Evolutionary conservation across 139 green algal genomes (phyloP).

Genomic region (Tetratostichococcus sp.): DNA sequence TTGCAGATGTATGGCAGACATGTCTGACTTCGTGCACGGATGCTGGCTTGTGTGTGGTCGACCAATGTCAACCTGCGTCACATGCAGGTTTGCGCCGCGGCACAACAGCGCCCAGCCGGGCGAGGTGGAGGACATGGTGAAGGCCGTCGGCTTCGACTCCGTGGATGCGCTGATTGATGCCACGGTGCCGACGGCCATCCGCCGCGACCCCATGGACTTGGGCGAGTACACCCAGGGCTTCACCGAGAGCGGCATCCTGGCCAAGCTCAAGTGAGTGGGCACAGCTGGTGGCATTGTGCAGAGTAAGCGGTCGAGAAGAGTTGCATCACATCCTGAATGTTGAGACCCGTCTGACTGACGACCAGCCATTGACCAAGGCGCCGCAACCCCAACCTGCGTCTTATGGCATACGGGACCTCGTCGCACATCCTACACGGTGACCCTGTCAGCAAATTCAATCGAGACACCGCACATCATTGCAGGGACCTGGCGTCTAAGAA

Average conservation of each 20-base stretch:
- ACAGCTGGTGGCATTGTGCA: background rate
- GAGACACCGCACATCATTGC: no score
- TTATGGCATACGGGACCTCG: no score
- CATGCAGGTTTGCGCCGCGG: slow-evolving; percentile 84
- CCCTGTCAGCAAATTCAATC: no score
- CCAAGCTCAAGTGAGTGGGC: slow-evolving; percentile 74
- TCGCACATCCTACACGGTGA: no score
- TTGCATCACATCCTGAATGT: no score
- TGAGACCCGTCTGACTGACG: no score
- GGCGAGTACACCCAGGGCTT: slow-evolving; percentile 79
- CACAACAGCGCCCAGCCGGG: slow-evolving; percentile 86
- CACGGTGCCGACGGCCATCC: slow-evolving; percentile 90
- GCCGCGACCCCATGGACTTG: slow-evolving; percentile 78
- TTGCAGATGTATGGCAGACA: background rate
- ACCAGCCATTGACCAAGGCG: no score
- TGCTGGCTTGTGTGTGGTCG: no score
- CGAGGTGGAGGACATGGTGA: slow-evolving; percentile 84
- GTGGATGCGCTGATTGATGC: slow-evolving; percentile 89
- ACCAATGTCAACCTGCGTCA: no score
- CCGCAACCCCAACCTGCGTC: no score
- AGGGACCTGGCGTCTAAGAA: slow-evolving; percentile 96
- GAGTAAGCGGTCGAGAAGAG: background rate
- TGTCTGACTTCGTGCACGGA: background rate
- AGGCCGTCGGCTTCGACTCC: slow-evolving; percentile 71
- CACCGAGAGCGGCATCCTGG: slow-evolving; percentile 86